Conservation (phyloP, 2,329 filamentous ascomycete genomes). For the Coleophoma cylindrospora region DNA sequence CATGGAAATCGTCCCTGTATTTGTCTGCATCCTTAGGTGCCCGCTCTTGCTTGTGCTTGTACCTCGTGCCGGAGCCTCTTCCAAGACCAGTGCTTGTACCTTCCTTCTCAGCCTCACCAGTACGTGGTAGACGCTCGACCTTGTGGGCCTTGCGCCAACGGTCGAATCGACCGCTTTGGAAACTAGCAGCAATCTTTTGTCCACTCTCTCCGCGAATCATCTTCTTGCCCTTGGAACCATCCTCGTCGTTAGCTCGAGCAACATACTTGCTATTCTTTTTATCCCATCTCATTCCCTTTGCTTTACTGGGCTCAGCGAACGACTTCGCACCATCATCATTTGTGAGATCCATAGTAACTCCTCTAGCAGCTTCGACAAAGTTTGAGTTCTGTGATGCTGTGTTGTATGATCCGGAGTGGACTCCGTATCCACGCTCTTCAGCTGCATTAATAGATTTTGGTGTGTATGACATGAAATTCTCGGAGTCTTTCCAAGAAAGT, state of each 20-base stretch:
- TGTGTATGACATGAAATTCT: constrained; percentile 95
- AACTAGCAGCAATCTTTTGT: constrained; percentile 90
- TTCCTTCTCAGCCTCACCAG: constrained; percentile 71
- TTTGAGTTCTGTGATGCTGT: constrained; percentile 50
- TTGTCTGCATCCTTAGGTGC: constrained; percentile 93
- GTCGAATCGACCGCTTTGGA: constrained; percentile 91
- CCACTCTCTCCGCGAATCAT: constrained; percentile 87
- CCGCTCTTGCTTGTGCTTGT: constrained; percentile 81
- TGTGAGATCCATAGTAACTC: constrained; percentile 84
- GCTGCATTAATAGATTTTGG: constrained; percentile 75
- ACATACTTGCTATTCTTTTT: constrained; percentile 97
- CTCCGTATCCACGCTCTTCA: constrained; percentile 89
- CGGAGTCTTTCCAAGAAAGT: constrained; percentile 72
- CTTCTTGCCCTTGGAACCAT: constrained; percentile 69
- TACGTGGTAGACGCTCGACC: constrained; percentile 69
- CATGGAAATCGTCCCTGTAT: constrained; percentile 84
- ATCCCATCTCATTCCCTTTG: constrained; percentile 85
- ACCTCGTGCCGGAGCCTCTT: constrained; percentile 48
- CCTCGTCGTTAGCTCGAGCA: constrained; percentile 84
- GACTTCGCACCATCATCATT: constrained; percentile 79
- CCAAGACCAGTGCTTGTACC: constrained; percentile 26
- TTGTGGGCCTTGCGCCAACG: constrained; percentile 86
- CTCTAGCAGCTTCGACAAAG: constrained; percentile 84
- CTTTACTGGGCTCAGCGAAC: constrained; percentile 71
- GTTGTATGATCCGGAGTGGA: constrained; percentile 69